Conservation (phyloP, 768 basidiomycete species). For the Trametes cinnabarina region DNA sequence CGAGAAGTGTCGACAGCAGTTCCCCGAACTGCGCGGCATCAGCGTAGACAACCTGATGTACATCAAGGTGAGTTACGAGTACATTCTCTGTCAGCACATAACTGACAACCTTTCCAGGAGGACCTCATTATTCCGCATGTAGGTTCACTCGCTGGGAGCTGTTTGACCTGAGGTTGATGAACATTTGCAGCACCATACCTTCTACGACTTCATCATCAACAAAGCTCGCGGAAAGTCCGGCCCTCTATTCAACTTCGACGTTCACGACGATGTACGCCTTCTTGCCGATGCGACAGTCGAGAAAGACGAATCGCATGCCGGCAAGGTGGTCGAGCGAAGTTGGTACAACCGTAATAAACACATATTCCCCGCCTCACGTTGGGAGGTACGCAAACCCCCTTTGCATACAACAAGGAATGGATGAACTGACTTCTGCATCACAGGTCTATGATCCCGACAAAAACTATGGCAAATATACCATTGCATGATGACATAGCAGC, state of each 20-base stretch:
- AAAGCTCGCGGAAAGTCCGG: slow-evolving; percentile 98
- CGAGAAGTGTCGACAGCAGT: slow-evolving; percentile 90
- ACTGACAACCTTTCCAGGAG: slow-evolving; percentile 55
- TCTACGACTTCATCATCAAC: slow-evolving; percentile 98
- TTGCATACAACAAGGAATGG: no score
- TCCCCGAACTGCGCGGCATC: slow-evolving; percentile 86
- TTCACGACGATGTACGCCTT: slow-evolving; percentile 96
- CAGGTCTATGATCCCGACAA: slow-evolving; percentile 94
- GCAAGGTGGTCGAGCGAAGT: slow-evolving; percentile 95
- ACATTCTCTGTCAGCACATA: no score
- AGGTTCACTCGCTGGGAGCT: slow-evolving; percentile 25
- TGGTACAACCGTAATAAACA: slow-evolving; percentile 97
- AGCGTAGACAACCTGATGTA: slow-evolving; percentile 98
- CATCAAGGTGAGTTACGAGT: slow-evolving; percentile 84
- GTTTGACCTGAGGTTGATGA: not conserved
- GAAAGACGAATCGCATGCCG: slow-evolving; percentile 98
- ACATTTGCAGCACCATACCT: slow-evolving; percentile 93
- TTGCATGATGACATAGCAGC: slow-evolving; percentile 41
- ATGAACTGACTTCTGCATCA: not conserved
- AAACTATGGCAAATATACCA: slow-evolving; percentile 90
- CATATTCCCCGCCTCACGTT: slow-evolving; percentile 94
- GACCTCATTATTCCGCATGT: slow-evolving; percentile 97
- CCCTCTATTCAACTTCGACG: slow-evolving; percentile 97
- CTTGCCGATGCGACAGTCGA: slow-evolving; percentile 93
- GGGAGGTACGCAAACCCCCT: slow-evolving; percentile 79